Conservation (phyloP, 768 basidiomycete genomes). For the Naematelia encephala region DNA sequence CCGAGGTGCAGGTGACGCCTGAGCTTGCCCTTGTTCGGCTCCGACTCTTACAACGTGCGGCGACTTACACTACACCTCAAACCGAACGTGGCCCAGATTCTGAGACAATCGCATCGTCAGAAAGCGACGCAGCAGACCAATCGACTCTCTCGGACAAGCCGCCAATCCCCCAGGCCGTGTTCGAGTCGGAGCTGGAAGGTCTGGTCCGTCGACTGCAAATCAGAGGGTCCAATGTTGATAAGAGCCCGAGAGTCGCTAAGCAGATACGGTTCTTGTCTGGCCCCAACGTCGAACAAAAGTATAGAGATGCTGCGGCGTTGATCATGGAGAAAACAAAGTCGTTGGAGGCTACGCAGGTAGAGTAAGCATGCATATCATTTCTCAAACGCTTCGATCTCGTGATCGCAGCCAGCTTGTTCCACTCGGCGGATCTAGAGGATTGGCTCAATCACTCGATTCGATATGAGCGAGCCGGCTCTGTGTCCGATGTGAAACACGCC, state of each 20-base stretch:
- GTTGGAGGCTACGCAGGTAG: neutral
- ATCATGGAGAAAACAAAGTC: neutral
- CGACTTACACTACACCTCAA: neutral
- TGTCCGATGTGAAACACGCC: too few relatives aligned
- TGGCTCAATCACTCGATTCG: too few relatives aligned
- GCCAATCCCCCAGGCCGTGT: neutral
- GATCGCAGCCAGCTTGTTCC: too few relatives aligned
- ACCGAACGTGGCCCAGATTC: neutral
- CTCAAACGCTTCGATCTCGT: too few relatives aligned
- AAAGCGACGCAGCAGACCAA: neutral
- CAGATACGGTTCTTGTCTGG: neutral
- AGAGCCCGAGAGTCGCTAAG: neutral
- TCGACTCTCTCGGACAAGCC: neutral
- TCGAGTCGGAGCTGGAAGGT: neutral
- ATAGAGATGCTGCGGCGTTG: neutral
- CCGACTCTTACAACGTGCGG: neutral
- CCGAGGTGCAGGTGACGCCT: neutral
- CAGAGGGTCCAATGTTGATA: too few relatives aligned
- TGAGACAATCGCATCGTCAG: neutral
- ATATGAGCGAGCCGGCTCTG: too few relatives aligned
- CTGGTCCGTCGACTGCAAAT: too few relatives aligned
- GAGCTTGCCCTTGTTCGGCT: neutral
- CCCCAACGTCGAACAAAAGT: neutral
- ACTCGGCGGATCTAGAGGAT: too few relatives aligned
- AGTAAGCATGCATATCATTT: too few relatives aligned